Evolutionary conservation across 495 filamentous ascomycete species (phyloP).

Genomic region (Xylaria nigripes): DNA sequence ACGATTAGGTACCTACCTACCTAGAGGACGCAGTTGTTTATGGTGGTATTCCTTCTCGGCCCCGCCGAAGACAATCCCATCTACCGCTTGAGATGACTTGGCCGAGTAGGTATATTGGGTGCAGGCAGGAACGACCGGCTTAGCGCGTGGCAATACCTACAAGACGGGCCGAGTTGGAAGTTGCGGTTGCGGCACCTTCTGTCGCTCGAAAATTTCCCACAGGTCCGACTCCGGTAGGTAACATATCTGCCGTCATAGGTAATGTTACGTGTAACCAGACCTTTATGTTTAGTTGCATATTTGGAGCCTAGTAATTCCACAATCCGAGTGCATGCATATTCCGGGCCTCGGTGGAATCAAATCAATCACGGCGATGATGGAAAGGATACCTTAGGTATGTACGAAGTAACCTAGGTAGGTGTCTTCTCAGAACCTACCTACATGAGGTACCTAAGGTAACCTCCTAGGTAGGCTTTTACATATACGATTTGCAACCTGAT

Average conservation of each 20-base stretch:
- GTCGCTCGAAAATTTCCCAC: constrained; percentile 4
- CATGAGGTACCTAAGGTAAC: no score
- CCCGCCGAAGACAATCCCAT: not conserved
- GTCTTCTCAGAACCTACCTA: no score
- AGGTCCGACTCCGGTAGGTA: not conserved
- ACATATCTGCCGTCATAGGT: constrained; percentile 4
- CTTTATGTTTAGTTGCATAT: constrained; percentile 1
- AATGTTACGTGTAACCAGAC: not conserved
- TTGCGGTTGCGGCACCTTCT: not conserved
- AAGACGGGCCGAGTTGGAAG: not conserved
- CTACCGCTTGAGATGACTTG: no score
- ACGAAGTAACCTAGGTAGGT: no score
- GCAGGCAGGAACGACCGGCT: not conserved
- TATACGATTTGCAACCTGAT: not conserved
- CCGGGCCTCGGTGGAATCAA: not conserved
- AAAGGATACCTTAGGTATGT: not conserved
- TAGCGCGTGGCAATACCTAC: not conserved
- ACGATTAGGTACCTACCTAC: not conserved
- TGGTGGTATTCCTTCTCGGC: not conserved
- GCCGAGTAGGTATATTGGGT: not conserved
- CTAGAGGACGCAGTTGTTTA: no score
- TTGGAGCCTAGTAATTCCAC: not conserved
- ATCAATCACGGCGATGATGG: not conserved
- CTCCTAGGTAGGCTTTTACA: not conserved
- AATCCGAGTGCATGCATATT: not conserved